Percentiles rank a stretch among this genome's conserved stretches.
Conservation (phyloP, 2,329 filamentous ascomycete species). For the Daldinia sp. region DNA sequence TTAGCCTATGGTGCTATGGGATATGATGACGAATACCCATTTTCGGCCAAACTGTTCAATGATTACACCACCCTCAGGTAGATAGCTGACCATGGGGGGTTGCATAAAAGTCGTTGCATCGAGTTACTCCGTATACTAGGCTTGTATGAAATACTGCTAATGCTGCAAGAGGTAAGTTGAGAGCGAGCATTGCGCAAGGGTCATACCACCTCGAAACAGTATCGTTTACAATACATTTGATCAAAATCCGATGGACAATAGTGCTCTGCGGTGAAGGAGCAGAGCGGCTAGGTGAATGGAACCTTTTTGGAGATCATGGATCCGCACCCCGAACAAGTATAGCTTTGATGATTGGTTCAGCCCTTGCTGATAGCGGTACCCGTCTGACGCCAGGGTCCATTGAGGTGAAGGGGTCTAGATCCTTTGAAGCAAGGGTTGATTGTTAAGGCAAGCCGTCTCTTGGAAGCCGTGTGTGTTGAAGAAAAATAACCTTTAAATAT, state of each 20-base stretch:
- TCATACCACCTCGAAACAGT: constrained; percentile 25
- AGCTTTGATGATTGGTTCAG: constrained; percentile 26
- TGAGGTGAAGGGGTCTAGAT: constrained; percentile 40
- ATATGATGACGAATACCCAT: constrained; percentile 12
- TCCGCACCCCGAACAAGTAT: constrained; percentile 25
- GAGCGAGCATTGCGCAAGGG: not conserved
- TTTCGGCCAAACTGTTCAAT: constrained; percentile 32
- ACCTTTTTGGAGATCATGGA: constrained; percentile 33
- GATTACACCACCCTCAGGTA: constrained; percentile 24
- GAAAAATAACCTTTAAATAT: not conserved
- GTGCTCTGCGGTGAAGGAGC: constrained; percentile 21
- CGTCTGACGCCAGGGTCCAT: constrained; percentile 29
- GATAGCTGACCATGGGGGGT: not conserved
- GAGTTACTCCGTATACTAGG: constrained; percentile 9
- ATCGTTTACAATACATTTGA: constrained; percentile 31
- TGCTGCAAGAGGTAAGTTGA: not conserved
- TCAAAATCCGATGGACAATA: constrained; percentile 1
- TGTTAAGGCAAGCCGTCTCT: constrained; percentile 4
- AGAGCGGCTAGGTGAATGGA: constrained; percentile 21
- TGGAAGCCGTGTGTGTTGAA: not conserved
- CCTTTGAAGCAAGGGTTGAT: constrained; percentile 31
- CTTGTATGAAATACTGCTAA: constrained; percentile 11
- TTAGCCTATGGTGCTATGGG: constrained; percentile 20
- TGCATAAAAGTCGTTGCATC: constrained; percentile 25
- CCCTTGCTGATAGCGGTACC: constrained; percentile 31